Base-by-base conservation (phyloP, 495 filamentous ascomycete species). In the Penicillium desertorum region DNA sequence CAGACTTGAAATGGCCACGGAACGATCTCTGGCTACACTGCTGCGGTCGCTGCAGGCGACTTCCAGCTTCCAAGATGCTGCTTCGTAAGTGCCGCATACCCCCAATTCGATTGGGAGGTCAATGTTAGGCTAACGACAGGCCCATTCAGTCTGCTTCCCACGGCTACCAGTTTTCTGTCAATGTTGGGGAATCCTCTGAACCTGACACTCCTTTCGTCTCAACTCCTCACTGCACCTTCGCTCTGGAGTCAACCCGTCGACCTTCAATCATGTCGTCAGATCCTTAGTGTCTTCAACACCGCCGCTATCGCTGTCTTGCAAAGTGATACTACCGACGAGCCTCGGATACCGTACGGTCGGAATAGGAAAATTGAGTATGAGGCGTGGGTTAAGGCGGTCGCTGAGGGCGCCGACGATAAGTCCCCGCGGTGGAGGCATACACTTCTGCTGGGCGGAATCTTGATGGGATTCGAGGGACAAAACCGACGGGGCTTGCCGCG, bases 181-280 rank as follows among this genome's bases (percentile, higher is more conserved):
- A 83, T 86, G 32, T 85, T 98, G 39, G 85, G 84, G 34, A 98
- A 98, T 62, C 94, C 92, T 11, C 79, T 96, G 34, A 98, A 98
- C 63, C 71, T 96, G 62, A 90, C 88, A 9, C 82, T 98, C 4
- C 85, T 98, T 47, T 89, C 92, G 1, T 91, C 90, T n/a, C 92
- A 96, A 57, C 80, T 97, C 36, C 83, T 98, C 22, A 84, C 83
- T 10, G 87, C 92, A 0, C 92, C 89, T 2, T 89, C 93, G 2
- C 83, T 98, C 71, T 98, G 94, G 94, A 76, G 84, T 29, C 79
- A 81, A 36, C 81, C 82, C 9, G 84, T 92, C 59, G 87, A 86
- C 44, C 77, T 98, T 32, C 81, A 82, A 39, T 84, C 86, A 3
- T 84, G 86, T 67, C 82, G 89, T 60, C 86, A 86, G 60, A 82